Evolutionary conservation across 108 stramenopile genomes (phyloP).

Genomic region (Cyclotella atomus): DNA sequence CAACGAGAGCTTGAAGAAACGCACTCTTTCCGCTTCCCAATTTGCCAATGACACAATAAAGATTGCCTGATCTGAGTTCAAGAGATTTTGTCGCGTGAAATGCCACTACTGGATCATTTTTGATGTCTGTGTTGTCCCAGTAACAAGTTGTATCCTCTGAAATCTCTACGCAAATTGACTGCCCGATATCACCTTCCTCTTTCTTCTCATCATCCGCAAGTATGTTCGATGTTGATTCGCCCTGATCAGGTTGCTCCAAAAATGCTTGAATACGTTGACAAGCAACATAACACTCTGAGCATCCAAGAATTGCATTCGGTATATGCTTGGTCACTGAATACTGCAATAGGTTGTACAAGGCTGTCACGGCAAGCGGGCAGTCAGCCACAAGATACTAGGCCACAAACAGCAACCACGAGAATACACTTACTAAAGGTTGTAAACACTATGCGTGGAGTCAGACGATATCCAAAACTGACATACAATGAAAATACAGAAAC

Average conservation of each 20-base stretch:
- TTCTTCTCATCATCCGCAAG: neutral
- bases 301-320: conserved; percentile 36
- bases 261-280: conserved; percentile 75
- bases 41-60: conserved; percentile 32
- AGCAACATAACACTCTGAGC: conserved; percentile 70
- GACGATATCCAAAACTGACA: conserved; percentile 45
- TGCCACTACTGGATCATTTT: neutral
- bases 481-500: conserved; percentile 52
- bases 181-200: neutral
- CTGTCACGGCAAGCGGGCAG: no score
- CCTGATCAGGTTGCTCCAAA: conserved; percentile 64
- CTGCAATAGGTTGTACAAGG: conserved; percentile 59
- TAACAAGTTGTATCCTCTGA: conserved; percentile 35
- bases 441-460: conserved; percentile 60
- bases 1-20: conserved; percentile 63
- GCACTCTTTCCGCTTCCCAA: conserved; percentile 49
- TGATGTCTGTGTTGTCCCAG: conserved; percentile 34
- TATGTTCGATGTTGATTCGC: neutral
- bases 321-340: conserved; percentile 10
- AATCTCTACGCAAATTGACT: neutral
- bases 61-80: neutral
- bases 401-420: no score
- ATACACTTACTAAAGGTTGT: conserved; percentile 45
- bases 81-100: conserved; percentile 5
- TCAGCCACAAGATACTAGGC: no score